These are phyloP conservation scores for Pleurozium schreberi DNA, from an alignment of 225 moss, liverwort and hornwort species.

Conservation along the genomic window DNA sequence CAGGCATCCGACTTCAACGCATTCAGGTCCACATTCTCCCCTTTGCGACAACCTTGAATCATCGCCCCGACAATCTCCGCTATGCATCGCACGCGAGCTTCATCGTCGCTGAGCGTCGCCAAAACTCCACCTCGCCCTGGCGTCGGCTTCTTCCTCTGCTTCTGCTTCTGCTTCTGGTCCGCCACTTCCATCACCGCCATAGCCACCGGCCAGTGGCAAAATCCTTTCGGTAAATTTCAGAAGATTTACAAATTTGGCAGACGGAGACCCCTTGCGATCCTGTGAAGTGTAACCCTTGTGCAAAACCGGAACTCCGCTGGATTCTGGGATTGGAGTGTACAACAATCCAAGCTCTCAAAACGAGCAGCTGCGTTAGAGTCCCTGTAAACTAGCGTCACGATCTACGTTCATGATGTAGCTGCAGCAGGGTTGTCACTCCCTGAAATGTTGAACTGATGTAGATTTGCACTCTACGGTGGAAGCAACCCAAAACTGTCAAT, in stretches of 20 bases:
- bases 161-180: constrained; percentile 18
- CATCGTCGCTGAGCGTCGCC: constrained; percentile 68
- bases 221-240: neutral
- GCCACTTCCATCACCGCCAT: constrained; percentile 24
- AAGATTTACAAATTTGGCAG: neutral
- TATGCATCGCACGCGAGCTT: constrained; percentile 96
- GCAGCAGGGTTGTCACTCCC: too few relatives aligned
- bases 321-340: neutral
- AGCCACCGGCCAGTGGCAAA: neutral
- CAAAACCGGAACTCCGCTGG: neutral
- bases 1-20: constrained; percentile 79
- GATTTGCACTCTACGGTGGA: too few relatives aligned
- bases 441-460: too few relatives aligned
- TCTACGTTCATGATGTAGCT: neutral
- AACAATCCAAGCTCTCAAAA: too few relatives aligned
- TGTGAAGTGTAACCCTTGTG: neutral
- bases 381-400: neutral
- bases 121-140: constrained; percentile 66
- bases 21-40: constrained; percentile 89
- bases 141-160: constrained; percentile 60
- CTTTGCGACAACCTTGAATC: constrained; percentile 81
- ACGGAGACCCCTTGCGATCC: neutral
- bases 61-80: constrained; percentile 88
- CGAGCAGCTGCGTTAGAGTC: neutral
- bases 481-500: too few relatives aligned